Evolutionary conservation across 441 rosid species (phyloP), one percentile per base, ranked within the genome.

Genomic region (Lagerstroemia fauriei): DNA sequence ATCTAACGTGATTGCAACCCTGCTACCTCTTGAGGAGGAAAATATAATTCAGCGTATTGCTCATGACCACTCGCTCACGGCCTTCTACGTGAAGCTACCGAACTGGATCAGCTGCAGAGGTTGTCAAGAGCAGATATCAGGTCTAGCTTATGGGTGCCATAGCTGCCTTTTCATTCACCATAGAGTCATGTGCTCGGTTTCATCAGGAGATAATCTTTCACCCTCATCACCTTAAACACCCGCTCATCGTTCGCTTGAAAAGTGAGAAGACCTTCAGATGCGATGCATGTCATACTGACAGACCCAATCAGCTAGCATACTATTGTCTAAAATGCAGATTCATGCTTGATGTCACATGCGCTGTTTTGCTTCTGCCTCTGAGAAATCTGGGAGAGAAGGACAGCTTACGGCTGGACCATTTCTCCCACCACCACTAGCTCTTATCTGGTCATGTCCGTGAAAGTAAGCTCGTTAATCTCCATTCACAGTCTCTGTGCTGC

Each of bases 281-380:
- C 34, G 10, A 27, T 9, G 34, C 11, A 13, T 65, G 70, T 56
- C 48, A 24, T 44, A 20, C 59, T 13, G 22, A 53, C 18, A 27
- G 9, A n/a, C 29, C 12, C 70, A 22, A 13, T 13, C 32, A 27
- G 25, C 53, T 84, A 56, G 48, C 63, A 27, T 83, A 78, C 66
- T 27, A 66, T 20, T 85, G 86, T 50, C 5, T 7, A 14, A 2
- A 41, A 22, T 87, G 88, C 18, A 0, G 8, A 14, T 73, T 85
- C 24, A 38, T 9, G 4, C 61, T 88, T 16, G 77, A 87, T 27
- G 0, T 77, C 0, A 41, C 79, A 17, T 86, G 90, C 72, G 78
- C 83, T 44, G 9, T 75, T 10, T 63, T 74, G 38, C 27, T 18
- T 65, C 38, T 25, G 16, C 34, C 38, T 65, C 38, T 63, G 27